Evolutionary conservation across 2,329 filamentous ascomycete species (phyloP).

Genomic region (Fusarium siculi): DNA sequence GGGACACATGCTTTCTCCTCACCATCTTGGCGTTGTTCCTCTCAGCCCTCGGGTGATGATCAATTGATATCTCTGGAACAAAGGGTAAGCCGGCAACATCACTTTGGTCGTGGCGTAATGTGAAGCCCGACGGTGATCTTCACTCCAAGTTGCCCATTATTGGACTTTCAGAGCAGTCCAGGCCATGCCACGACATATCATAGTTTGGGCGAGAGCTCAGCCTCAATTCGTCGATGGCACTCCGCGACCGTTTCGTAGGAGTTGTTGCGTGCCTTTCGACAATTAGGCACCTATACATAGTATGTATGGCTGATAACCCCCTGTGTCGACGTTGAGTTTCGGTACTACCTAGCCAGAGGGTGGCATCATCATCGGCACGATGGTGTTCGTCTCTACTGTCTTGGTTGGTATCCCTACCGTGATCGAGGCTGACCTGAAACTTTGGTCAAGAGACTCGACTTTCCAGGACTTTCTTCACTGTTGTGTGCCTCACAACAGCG

Average conservation of each 20-base stretch:
- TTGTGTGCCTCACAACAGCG: not conserved
- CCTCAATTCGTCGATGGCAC: conserved; percentile 7
- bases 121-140: conserved; percentile 10
- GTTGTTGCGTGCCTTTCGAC: not conserved
- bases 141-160: conserved; percentile 7
- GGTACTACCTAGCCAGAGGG: not conserved
- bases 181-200: conserved; percentile 20
- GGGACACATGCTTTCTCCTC: conserved; percentile 5
- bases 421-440: not conserved
- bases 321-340: not conserved
- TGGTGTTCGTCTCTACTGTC: not conserved
- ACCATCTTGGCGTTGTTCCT: conserved; percentile 1
- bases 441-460: not conserved
- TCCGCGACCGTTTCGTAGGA: not conserved
- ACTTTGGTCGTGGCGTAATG: not conserved
- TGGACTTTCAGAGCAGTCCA: conserved; percentile 10
- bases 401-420: not conserved
- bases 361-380: not conserved
- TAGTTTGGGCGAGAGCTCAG: conserved; percentile 4
- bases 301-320: not conserved
- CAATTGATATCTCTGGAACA: not conserved
- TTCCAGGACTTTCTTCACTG: not conserved
- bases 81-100: not conserved
- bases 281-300: not conserved
- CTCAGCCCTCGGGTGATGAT: not conserved